Percentiles rank a stretch among this genome's conserved stretches.
phyloP scores from a whole-genome alignment of 2,329 filamentous ascomycete species.

The Aspergillus ruber region DNA sequence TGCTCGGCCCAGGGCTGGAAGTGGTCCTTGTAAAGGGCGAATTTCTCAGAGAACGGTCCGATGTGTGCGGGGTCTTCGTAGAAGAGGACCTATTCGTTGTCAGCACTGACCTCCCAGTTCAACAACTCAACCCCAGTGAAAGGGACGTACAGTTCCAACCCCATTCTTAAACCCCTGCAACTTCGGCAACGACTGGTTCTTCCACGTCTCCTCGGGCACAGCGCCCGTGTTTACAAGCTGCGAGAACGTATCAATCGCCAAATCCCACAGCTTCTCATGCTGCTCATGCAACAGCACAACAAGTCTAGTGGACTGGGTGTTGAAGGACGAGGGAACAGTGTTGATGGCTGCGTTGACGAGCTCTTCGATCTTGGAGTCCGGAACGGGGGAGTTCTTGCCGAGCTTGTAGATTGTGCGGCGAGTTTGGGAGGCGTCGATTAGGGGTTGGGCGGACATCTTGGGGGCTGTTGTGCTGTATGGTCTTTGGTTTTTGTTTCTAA shows the following conservation, averaged over 20 bases:
- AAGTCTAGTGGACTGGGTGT: constrained; percentile 74
- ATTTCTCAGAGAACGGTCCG: constrained; percentile 60
- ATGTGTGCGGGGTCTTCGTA: constrained; percentile 70
- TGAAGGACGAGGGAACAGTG: constrained; percentile 75
- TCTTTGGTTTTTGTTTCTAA: constrained; percentile 18
- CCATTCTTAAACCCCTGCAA: constrained; percentile 59
- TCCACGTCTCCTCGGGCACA: constrained; percentile 49
- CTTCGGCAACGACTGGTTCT: constrained; percentile 40
- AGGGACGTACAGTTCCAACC: constrained; percentile 61
- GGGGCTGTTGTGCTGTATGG: constrained; percentile 11
- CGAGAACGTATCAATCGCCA: constrained; percentile 59
- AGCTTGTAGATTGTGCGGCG: constrained; percentile 34
- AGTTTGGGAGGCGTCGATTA: constrained; percentile 26
- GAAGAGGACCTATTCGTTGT: constrained; percentile 60
- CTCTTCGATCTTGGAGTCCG: constrained; percentile 31
- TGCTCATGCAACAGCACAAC: constrained; percentile 74
- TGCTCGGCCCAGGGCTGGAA: constrained; percentile 74
- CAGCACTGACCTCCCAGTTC: neutral
- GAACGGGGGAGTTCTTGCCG: constrained; percentile 26
- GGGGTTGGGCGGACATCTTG: constrained; percentile 9
- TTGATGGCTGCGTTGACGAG: constrained; percentile 48
- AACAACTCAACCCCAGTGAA: neutral
- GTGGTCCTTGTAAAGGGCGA: constrained; percentile 67
- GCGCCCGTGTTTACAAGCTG: constrained; percentile 56
- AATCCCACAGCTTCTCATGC: constrained; percentile 83